These are phyloP conservation scores for Botryotinia calthae DNA, from an alignment of 2,329 filamentous ascomycete genomes.

Conservation along the genomic window DNA sequence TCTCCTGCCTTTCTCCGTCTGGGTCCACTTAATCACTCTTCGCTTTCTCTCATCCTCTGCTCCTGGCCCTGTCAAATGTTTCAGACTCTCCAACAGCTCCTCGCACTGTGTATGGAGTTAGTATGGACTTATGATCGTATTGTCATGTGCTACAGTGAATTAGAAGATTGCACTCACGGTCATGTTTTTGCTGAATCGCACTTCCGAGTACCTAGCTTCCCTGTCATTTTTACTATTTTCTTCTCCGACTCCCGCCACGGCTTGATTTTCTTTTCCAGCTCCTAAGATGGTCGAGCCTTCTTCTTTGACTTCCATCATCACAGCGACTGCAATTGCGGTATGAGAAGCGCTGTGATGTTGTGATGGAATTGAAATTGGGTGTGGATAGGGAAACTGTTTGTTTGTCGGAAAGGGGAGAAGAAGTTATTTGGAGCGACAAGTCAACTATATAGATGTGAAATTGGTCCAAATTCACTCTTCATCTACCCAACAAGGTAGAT, in stretches of 20 bases:
- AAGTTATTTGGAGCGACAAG: not conserved
- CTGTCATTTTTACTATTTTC: too few relatives aligned
- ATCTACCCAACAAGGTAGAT: not conserved
- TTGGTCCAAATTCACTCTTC: not conserved
- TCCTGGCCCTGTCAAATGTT: not conserved
- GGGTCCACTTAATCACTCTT: not conserved
- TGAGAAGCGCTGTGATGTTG: not conserved
- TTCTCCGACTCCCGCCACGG: not conserved
- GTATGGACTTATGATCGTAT: not conserved
- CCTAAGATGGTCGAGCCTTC: not conserved
- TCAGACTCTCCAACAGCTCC: not conserved
- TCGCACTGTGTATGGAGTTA: not conserved
- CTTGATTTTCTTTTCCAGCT: not conserved
- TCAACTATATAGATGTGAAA: not conserved
- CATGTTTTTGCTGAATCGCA: not conserved
- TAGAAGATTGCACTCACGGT: not conserved
- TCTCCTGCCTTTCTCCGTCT: not conserved
- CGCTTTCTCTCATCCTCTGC: constrained; percentile 4
- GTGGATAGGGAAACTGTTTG: not conserved
- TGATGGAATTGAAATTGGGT: not conserved
- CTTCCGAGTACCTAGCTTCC: not conserved
- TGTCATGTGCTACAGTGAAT: not conserved
- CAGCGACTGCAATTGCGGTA: not conserved
- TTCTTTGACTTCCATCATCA: not conserved
- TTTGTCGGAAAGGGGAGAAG: not conserved